Evolutionary conservation across 768 basidiomycete genomes (phyloP).

Genomic region (Leccinum olivaceopallidum): DNA sequence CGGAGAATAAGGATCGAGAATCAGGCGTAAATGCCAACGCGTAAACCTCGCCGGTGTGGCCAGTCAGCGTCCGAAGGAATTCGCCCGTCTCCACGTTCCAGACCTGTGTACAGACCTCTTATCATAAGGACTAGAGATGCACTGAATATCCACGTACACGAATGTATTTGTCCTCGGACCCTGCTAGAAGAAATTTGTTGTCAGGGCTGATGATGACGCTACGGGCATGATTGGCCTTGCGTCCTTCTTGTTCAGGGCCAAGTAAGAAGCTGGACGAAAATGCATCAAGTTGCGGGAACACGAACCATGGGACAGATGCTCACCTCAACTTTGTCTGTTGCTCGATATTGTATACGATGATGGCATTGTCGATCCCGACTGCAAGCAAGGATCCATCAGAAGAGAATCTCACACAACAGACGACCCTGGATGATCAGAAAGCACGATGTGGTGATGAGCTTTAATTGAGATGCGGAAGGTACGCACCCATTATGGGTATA

Average conservation of each 20-base stretch:
- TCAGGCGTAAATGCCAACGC: conserved; percentile 36
- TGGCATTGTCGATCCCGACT: conserved; percentile 33
- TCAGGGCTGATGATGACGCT: conserved; percentile 35
- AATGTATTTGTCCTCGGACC: conserved; percentile 36
- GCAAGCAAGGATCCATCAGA: conserved; percentile 33
- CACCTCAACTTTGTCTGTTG: conserved; percentile 31
- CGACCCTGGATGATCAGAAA: conserved; percentile 21
- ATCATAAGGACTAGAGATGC: conserved; percentile 4
- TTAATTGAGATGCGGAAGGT: conserved; percentile 15
- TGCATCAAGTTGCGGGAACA: not conserved
- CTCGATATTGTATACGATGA: conserved; percentile 30
- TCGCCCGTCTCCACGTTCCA: conserved; percentile 28
- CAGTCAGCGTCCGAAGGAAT: conserved; percentile 32
- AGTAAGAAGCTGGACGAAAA: conserved; percentile 25
- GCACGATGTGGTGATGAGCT: conserved; percentile 7
- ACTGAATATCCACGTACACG: conserved; percentile 24
- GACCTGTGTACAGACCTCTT: conserved; percentile 18
- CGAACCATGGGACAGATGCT: conserved; percentile 1
- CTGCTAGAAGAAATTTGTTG: conserved; percentile 32
- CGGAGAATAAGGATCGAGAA: conserved; percentile 36
- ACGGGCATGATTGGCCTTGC: conserved; percentile 31
- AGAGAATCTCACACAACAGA: conserved; percentile 36
- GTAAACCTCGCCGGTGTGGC: conserved; percentile 38
- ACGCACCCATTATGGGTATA: conserved; percentile 81
- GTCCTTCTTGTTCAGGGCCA: conserved; percentile 23